phyloP scores from a whole-genome alignment of 495 filamentous ascomycete genomes.

The Xylaria venustula region DNA sequence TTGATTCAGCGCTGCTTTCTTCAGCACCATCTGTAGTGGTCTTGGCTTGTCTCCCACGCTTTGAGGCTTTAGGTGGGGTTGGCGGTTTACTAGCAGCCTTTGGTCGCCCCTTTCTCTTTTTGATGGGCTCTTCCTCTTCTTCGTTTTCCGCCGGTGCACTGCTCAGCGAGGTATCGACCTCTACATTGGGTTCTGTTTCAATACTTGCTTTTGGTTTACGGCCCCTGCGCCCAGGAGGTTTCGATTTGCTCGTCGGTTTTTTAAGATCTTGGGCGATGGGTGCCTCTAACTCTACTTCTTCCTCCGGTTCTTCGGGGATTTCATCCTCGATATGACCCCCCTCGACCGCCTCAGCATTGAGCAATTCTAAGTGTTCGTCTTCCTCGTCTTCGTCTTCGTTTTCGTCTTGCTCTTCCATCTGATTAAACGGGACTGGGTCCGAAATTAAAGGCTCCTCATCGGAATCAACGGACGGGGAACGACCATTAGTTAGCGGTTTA shows the following conservation, averaged over 20 bases:
- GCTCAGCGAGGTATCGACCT: slow-evolving; percentile 18
- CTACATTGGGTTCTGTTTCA: slow-evolving; percentile 17
- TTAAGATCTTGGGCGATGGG: slow-evolving; percentile 12
- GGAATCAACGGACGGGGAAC: slow-evolving; percentile 11
- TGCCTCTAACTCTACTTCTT: slow-evolving; percentile 24
- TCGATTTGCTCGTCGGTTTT: slow-evolving; percentile 21
- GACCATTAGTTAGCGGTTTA: slow-evolving; percentile 16
- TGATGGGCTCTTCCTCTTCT: slow-evolving; percentile 23
- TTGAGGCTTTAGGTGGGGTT: slow-evolving; percentile 18
- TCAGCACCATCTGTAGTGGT: slow-evolving; percentile 17
- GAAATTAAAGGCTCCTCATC: slow-evolving; percentile 16
- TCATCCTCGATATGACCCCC: slow-evolving; percentile 25
- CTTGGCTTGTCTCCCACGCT: slow-evolving; percentile 24
- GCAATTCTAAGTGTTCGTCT: slow-evolving; percentile 31
- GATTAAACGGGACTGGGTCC: not conserved
- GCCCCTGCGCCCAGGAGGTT: slow-evolving; percentile 22
- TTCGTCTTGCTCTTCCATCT: not conserved
- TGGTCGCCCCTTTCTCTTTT: slow-evolving; percentile 33
- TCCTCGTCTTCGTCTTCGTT: slow-evolving; percentile 30
- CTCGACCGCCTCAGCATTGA: slow-evolving; percentile 27
- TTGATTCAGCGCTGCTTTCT: slow-evolving; percentile 21
- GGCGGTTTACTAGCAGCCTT: slow-evolving; percentile 17
- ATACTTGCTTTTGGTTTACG: slow-evolving; percentile 29
- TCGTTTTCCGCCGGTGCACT: slow-evolving; percentile 21
- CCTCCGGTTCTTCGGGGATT: slow-evolving; percentile 18